Conservation (phyloP, 2,329 filamentous ascomycete genomes). For the Pseudovirgaria hyperparasitica region DNA sequence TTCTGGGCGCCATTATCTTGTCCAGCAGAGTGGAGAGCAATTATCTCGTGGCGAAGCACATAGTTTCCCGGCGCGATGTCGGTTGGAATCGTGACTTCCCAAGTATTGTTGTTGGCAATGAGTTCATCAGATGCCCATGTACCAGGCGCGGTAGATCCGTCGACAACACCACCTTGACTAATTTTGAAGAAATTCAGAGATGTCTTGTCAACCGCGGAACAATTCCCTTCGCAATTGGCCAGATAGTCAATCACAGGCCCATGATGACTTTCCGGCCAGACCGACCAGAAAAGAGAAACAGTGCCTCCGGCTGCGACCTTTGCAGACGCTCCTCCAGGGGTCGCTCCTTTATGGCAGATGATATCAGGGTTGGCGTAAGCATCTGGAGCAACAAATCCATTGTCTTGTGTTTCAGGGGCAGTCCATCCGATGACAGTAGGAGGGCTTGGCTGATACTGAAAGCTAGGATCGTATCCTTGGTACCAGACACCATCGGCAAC, state of each 20-base stretch:
- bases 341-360: slow-evolving; percentile 48
- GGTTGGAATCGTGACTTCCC: slow-evolving; percentile 39
- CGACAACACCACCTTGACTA: slow-evolving; percentile 39
- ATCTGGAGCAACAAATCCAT: slow-evolving; percentile 38
- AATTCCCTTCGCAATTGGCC: slow-evolving; percentile 45
- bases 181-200: slow-evolving; percentile 53
- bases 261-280: slow-evolving; percentile 53
- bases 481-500: slow-evolving; percentile 36
- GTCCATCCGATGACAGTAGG: slow-evolving; percentile 42
- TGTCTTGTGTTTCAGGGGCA: slow-evolving; percentile 34
- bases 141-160: slow-evolving; percentile 28
- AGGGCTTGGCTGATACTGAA: slow-evolving; percentile 24
- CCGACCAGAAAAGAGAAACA: slow-evolving; percentile 48
- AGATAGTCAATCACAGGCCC: slow-evolving; percentile 54
- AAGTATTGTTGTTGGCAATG: slow-evolving; percentile 34
- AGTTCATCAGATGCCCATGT: slow-evolving; percentile 44
- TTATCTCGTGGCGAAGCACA: slow-evolving; percentile 46
- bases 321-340: slow-evolving; percentile 37
- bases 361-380: slow-evolving; percentile 40
- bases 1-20: slow-evolving; percentile 30
- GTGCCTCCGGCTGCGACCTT: slow-evolving; percentile 48
- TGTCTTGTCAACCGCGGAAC: slow-evolving; percentile 39
- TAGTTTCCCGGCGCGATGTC: slow-evolving; percentile 45
- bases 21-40: slow-evolving; percentile 45
- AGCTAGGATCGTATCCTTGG: slow-evolving; percentile 29